Evolutionary conservation across 805 yeast species (phyloP).

Genomic region (Komagataella phaffii): DNA sequence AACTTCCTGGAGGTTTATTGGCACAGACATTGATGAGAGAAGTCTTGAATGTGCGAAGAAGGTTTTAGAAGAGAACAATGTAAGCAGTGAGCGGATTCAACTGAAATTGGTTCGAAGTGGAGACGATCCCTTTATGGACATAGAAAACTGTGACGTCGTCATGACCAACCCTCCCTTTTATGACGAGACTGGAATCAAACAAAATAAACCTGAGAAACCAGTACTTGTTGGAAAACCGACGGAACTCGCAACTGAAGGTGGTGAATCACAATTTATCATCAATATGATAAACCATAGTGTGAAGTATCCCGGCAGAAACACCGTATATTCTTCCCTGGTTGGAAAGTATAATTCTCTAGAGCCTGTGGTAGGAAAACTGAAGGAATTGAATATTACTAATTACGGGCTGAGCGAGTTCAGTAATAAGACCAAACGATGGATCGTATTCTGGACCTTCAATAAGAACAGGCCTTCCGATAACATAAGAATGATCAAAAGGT

Average conservation of each 20-base stretch:
- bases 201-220: constrained; percentile 10
- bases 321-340: constrained; percentile 25
- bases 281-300: constrained; percentile 21
- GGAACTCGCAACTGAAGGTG: constrained; percentile 31
- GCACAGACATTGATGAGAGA: constrained; percentile 26
- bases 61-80: constrained; percentile 15
- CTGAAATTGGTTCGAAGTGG: constrained; percentile 2
- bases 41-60: constrained; percentile 17
- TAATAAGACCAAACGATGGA: constrained; percentile 20
- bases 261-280: constrained; percentile 27
- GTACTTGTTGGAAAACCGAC: constrained; percentile 17
- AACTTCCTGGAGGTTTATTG: constrained; percentile 17
- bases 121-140: constrained; percentile 8
- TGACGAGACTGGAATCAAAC: constrained; percentile 17
- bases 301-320: constrained; percentile 4
- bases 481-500: not conserved
- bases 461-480: not conserved
- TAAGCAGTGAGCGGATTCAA: constrained; percentile 9
- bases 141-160: constrained; percentile 11
- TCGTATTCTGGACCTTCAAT: constrained; percentile 21
- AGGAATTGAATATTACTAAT: constrained; percentile 7
- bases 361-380: constrained; percentile 5
- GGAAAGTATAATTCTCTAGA: constrained; percentile 9
- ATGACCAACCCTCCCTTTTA: constrained; percentile 47
- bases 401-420: constrained; percentile 17